A percentile compares a stretch with the other conserved stretches of the same genome.
Conservation (phyloP, 805 yeast genomes). For the Ogataea kodamae region DNA sequence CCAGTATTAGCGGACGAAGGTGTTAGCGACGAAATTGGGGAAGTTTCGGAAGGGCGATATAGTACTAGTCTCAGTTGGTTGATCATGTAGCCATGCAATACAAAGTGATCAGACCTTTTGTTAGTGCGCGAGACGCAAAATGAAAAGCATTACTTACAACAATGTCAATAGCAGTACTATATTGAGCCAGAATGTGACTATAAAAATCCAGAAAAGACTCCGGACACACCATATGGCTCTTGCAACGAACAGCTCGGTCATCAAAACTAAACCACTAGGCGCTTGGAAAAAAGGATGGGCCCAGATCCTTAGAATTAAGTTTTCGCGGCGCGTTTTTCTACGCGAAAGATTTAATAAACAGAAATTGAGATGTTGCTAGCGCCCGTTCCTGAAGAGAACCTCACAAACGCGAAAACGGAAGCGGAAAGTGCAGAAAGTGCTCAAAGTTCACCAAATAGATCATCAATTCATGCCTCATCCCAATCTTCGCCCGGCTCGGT, state of each 20-base stretch:
- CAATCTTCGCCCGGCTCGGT: constrained; percentile 7
- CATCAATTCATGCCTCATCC: constrained; percentile 6
- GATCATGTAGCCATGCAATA: constrained; percentile 10
- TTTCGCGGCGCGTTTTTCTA: constrained; percentile 11
- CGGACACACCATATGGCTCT: constrained; percentile 7
- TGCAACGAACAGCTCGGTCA: constrained; percentile 7
- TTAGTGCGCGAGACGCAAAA: background rate
- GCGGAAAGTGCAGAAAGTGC: constrained; percentile 2
- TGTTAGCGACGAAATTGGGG: constrained; percentile 13
- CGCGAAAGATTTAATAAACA: constrained; percentile 12
- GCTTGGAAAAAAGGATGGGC: constrained; percentile 2
- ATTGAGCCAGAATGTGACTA: constrained; percentile 15
- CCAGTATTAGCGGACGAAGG: constrained; percentile 7
- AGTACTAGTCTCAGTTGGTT: constrained; percentile 4
- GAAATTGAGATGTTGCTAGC: constrained; percentile 4
- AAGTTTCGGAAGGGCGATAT: constrained; percentile 4
- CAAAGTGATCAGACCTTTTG: constrained; percentile 14
- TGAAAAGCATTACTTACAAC: constrained; percentile 10
- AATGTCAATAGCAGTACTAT: constrained; percentile 13
- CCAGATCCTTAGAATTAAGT: constrained; percentile 2
- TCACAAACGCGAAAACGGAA: constrained; percentile 1
- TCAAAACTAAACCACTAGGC: background rate
- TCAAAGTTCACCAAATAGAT: constrained; percentile 1
- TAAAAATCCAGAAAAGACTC: constrained; percentile 12
- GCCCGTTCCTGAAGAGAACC: constrained; percentile 1